These are phyloP conservation scores for Tricholomella constricta DNA, from an alignment of 768 basidiomycete species.

Conservation along the genomic window DNA sequence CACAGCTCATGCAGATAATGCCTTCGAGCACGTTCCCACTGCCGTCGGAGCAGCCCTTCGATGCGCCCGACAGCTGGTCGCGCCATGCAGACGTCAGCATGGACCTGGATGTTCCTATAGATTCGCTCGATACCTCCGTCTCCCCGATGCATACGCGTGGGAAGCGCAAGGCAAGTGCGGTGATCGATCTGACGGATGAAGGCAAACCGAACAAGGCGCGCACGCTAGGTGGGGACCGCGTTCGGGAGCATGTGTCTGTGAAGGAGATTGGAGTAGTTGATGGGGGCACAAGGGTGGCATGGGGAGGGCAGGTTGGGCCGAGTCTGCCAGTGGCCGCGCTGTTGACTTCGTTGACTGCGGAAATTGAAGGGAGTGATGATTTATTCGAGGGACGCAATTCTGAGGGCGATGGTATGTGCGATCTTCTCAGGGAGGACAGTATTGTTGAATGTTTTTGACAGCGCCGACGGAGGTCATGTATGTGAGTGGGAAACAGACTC, in stretches of 20 bases:
- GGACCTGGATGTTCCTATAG: constrained; percentile 59
- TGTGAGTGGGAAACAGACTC: constrained; percentile 63
- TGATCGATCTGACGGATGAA: constrained; percentile 42
- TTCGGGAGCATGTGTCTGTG: constrained; percentile 49
- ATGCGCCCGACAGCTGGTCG: constrained; percentile 37
- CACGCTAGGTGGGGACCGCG: constrained; percentile 72
- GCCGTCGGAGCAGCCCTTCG: constrained; percentile 52
- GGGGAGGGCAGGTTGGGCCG: constrained; percentile 26
- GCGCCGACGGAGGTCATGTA: constrained; percentile 72
- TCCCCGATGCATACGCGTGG: constrained; percentile 39
- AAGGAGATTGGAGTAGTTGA: constrained; percentile 50
- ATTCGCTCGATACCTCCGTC: constrained; percentile 48
- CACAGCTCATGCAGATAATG: constrained; percentile 33
- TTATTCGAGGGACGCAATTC: constrained; percentile 80
- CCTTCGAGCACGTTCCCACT: constrained; percentile 45
- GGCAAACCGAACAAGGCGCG: constrained; percentile 36
- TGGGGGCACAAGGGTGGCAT: constrained; percentile 13
- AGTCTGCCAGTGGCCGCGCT: constrained; percentile 60
- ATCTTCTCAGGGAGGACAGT: not conserved
- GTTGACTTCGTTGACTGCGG: constrained; percentile 58
- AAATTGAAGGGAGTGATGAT: constrained; percentile 68
- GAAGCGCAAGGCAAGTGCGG: constrained; percentile 51
- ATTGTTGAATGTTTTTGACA: constrained; percentile 20
- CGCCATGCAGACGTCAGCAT: constrained; percentile 44
- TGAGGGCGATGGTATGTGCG: constrained; percentile 56